A percentile compares a stretch with the other conserved stretches of the same genome.
Evolutionary conservation across 2,329 filamentous ascomycete genomes (phyloP).

Genomic region (Diaporthe longicolla): DNA sequence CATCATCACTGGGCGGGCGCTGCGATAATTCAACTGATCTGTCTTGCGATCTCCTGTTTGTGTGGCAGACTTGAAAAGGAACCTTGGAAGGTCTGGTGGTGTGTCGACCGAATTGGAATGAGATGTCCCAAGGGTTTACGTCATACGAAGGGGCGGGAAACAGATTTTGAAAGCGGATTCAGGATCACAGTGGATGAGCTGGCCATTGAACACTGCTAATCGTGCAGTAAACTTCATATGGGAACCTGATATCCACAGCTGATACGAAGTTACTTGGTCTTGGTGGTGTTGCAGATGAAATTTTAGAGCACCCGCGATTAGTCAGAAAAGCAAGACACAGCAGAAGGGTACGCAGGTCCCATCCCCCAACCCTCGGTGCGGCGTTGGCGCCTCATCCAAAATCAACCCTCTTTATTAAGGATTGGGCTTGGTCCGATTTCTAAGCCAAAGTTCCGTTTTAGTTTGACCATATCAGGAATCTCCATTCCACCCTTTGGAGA

Average conservation of each 20-base stretch:
- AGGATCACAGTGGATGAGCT: not conserved
- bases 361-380: too few species aligned
- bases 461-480: too few species aligned
- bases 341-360: too few species aligned
- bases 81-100: not conserved
- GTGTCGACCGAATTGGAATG: not conserved
- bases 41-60: not conserved
- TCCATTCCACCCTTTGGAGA: too few species aligned
- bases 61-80: not conserved
- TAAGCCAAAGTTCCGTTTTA: too few species aligned
- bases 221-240: too few species aligned
- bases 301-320: constrained; percentile 32
- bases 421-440: too few species aligned
- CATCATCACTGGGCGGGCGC: constrained; percentile 41
- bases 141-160: not conserved
- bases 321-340: not conserved
- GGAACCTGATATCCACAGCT: not conserved
- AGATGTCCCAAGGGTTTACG: not conserved
- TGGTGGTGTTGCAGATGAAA: constrained; percentile 3
- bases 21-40: not conserved
- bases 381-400: too few species aligned
- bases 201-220: not conserved
- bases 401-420: too few species aligned
- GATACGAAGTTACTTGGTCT: not conserved
- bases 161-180: not conserved